Percentiles rank a stretch among this genome's conserved stretches.
These are phyloP conservation scores for Tuber umbilicatum DNA, from an alignment of 495 filamentous ascomycete genomes.

Conservation along the genomic window DNA sequence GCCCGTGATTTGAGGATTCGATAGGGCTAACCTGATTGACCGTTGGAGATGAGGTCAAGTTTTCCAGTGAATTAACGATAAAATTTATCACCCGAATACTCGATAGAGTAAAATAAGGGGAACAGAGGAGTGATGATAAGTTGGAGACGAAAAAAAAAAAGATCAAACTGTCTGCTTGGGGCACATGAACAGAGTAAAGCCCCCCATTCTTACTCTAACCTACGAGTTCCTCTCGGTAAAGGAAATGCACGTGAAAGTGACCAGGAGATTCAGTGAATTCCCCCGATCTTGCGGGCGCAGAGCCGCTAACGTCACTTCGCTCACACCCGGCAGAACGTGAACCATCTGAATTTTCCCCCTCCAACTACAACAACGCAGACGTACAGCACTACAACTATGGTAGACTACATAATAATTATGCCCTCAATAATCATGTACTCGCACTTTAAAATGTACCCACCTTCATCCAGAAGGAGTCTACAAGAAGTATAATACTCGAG, in stretches of 20 bases:
- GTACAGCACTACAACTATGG: neutral
- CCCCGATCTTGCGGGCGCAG: neutral
- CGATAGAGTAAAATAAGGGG: neutral
- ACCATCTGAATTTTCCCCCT: neutral
- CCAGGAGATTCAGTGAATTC: slow-evolving; percentile 6
- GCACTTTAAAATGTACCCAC: neutral
- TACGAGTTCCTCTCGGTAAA: neutral
- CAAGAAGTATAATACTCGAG: neutral
- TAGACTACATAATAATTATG: neutral
- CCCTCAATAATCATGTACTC: neutral
- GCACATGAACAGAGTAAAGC: slow-evolving; percentile 2
- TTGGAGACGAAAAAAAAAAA: neutral
- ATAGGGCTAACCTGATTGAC: neutral
- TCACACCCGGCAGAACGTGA: neutral
- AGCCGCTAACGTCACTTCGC: neutral
- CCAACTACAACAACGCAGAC: neutral
- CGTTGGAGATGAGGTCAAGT: slow-evolving; percentile 17
- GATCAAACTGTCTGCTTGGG: neutral
- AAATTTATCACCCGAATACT: neutral
- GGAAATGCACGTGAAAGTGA: slow-evolving; percentile 21
- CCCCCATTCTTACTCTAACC: neutral
- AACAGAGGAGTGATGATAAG: neutral
- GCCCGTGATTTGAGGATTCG: neutral
- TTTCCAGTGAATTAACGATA: neutral
- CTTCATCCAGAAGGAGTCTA: neutral